Evolutionary conservation across 345 rosid genomes (phyloP), one percentile per base, ranked within the genome.

Genomic region (Eucalyptus rudis): DNA sequence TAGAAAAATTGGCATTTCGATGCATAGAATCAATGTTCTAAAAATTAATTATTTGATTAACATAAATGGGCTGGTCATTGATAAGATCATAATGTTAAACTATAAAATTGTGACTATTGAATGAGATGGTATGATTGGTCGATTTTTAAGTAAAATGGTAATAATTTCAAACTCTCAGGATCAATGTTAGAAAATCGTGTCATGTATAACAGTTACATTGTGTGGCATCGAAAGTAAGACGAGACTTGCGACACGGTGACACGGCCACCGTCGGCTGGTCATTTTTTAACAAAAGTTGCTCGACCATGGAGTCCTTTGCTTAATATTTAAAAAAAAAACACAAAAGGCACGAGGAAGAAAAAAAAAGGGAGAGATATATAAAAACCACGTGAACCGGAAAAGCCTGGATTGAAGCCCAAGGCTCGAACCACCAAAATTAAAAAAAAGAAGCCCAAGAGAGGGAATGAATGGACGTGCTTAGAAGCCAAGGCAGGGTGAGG

Each of bases 51-150:
- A 56, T 24, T 56, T 2, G 5, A 56, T 24, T 5, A 24, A 1
- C 5, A 5, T 22, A 56, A 22, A 56, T 24, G 13, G 3, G 62
- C 3, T 10, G 13, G 29, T 24, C 3, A 6, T 10, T 24, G 3
- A 22, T 10, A 22, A 56, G 1, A 56, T 5, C 29, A 24, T 5
- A 56, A 56, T 1, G 2, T 22, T 22, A 9, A 56, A 56, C 1
- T 56, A 24, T 56, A 1, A 4, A 25, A 56, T 56, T 10, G 0
- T 0, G 13, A 24, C 0, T 13, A 0, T 56, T 25, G 27, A 25
- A 56, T 24, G 62, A 56, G 29, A 24, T 4, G 0, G 0, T 56
- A 10, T 10, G 6, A 1, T 24, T 10, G 13, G 62, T 1, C 10
- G 13, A 56, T 56, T 56, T 56, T 7, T 10, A 24, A 22, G 62